phyloP scores from a whole-genome alignment of 192 early-diverging fungal species.

The Ramicandelaber brevisporus region DNA sequence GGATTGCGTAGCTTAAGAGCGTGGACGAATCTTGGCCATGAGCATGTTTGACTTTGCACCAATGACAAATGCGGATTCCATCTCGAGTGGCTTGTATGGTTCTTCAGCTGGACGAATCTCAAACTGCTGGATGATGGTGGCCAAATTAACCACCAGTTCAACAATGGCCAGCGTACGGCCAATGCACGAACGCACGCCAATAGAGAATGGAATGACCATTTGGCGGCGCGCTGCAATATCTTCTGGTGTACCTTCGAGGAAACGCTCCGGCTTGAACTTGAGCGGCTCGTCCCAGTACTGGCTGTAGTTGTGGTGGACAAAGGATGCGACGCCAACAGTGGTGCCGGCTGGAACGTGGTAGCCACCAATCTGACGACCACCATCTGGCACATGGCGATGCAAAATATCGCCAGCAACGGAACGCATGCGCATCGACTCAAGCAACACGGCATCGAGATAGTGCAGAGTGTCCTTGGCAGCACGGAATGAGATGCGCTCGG shows the following conservation, averaged over 20 bases:
- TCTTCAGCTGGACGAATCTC: neutral
- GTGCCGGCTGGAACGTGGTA: constrained; percentile 10
- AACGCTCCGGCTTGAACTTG: neutral
- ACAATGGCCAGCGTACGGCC: neutral
- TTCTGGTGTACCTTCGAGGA: neutral
- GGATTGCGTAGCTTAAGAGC: too few species aligned
- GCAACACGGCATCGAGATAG: constrained; percentile 12
- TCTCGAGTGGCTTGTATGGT: too few species aligned
- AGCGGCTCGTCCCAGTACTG: constrained; percentile 4
- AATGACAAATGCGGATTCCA: too few species aligned
- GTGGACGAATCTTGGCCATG: too few species aligned
- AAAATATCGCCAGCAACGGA: constrained; percentile 1
- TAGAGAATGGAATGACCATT: neutral
- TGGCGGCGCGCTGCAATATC: too few species aligned
- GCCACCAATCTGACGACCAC: constrained; percentile 4
- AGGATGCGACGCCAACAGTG: constrained; percentile 3
- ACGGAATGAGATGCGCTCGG: constrained; percentile 3
- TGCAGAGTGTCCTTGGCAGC: constrained; percentile 8
- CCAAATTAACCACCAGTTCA: neutral
- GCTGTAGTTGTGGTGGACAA: constrained; percentile 6
- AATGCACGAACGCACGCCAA: neutral
- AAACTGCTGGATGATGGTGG: neutral
- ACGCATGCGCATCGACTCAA: constrained; percentile 11
- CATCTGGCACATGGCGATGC: neutral
- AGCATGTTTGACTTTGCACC: too few species aligned